Evolutionary conservation across 768 basidiomycete species (phyloP).

Genomic region (Naganishia randhawae): DNA sequence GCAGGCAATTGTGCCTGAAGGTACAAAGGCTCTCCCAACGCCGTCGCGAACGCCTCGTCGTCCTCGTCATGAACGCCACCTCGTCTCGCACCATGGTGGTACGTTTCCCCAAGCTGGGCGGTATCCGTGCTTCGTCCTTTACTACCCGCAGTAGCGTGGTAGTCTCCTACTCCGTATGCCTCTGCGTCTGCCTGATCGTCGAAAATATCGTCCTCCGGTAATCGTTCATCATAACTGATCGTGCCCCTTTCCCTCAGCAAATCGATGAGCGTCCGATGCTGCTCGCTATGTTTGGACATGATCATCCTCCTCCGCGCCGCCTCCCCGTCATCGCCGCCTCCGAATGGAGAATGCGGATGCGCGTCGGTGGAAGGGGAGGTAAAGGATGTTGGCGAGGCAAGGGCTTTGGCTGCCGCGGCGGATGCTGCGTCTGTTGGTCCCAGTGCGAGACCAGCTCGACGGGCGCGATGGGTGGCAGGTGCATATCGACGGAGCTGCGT

Average conservation of each 20-base stretch:
- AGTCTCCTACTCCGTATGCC: conserved; percentile 1
- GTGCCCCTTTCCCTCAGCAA: conserved; percentile 20
- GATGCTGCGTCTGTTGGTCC: neutral
- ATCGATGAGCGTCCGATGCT: conserved; percentile 25
- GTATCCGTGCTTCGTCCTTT: neutral
- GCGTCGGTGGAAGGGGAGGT: neutral
- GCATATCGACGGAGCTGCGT: neutral
- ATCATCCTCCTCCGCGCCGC: neutral
- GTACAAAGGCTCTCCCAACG: neutral
- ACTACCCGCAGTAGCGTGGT: neutral
- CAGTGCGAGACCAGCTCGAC: neutral
- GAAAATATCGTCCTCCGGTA: conserved; percentile 24
- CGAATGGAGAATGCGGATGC: neutral
- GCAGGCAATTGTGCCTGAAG: neutral
- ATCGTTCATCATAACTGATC: conserved; percentile 1
- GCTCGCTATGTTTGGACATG: conserved; percentile 20
- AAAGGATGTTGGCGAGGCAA: neutral
- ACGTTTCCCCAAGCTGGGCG: neutral
- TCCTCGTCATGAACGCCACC: conserved; percentile 1
- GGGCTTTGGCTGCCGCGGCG: neutral
- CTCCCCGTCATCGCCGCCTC: neutral
- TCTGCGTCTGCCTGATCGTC: conserved; percentile 3
- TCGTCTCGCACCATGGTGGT: conserved; percentile 2
- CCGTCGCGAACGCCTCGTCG: conserved; percentile 12
- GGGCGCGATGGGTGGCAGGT: conserved; percentile 1